These are phyloP conservation scores for Serendipita sp. DNA, from an alignment of 768 basidiomycete species.

Conservation along the genomic window DNA sequence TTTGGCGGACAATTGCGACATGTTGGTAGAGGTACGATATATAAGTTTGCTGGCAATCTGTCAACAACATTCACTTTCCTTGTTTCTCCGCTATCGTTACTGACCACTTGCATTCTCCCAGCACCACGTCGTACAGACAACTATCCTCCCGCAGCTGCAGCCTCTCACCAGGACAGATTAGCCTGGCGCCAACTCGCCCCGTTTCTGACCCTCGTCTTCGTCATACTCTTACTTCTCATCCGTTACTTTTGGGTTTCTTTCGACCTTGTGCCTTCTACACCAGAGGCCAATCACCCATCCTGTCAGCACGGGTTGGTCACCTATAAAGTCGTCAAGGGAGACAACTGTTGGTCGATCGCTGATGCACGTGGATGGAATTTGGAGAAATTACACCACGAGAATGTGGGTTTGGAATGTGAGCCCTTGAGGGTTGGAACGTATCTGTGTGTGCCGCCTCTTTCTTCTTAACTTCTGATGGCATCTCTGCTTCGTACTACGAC, in stretches of 20 bases:
- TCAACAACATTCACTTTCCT: background rate
- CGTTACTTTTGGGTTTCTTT: background rate
- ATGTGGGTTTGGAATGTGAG: background rate
- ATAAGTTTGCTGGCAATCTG: background rate
- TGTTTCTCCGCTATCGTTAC: background rate
- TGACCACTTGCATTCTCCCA: background rate
- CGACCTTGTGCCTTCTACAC: background rate
- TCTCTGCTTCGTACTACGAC: too few species aligned
- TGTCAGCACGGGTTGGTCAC: background rate
- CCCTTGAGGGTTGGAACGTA: background rate
- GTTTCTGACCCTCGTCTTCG: background rate
- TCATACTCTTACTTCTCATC: background rate
- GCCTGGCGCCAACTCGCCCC: background rate
- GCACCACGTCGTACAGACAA: background rate
- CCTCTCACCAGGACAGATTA: background rate
- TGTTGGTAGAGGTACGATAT: background rate
- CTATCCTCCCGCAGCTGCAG: background rate
- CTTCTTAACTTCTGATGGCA: too few species aligned
- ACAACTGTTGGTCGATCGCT: slow-evolving; percentile 2
- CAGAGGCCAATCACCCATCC: background rate
- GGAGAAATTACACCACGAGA: background rate
- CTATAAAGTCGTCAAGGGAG: background rate
- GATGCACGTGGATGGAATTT: background rate
- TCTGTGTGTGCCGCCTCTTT: background rate
- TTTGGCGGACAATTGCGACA: background rate